Base-by-base conservation (phyloP, 352 stramenopile genomes). In the Globisporangium recalcitrans region DNA sequence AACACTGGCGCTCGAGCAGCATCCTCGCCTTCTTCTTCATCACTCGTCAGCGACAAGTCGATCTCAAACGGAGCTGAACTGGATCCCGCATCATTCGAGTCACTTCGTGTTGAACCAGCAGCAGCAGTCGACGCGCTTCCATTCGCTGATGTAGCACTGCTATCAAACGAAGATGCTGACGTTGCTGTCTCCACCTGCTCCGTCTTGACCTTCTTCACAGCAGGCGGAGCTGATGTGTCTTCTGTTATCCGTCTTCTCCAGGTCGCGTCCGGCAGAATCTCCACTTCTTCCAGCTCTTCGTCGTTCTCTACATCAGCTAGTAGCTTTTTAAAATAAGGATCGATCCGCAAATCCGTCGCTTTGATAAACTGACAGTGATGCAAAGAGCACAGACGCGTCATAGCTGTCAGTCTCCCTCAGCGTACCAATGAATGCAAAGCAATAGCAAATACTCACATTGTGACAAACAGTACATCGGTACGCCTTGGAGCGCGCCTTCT, bases 391-490 rank as follows among this genome's bases (percentile, higher is more conserved):
- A 66, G 22, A 46, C 26, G 48, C n/a, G n/a, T n/a, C n/a, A n/a
- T n/a, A n/a, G n/a, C 10, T 8, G 32, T 57, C 21, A 44, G 8
- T 2, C 31, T 47, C 16, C 55, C 42, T 49, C 40, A 40, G 22
- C 21, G 22, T 19, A 19, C 22, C 6, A 40, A 66, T 3, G 27
- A 44, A 36, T 8, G n/a, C n/a, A 47, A 27, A 24, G 0, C 6
- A 36, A 19, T 40, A 42, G 16, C 21, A 26, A 5, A 9, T 27
- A 78, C 79, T 60, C 78, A 93, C 85, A 76, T 89, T 80, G 75
- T 98, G 85, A 65, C 94, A 98, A 29, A 91, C 74, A 59, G 75
- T 88, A 81, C 94, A 98, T 57, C 86, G 83, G 80, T 92, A 98
- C 49, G 90, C 77, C 40, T 87, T 83, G 21, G 91, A 96, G 48